Conservation (phyloP, 345 rosid genomes). For the Orychophragmus violaceus region DNA sequence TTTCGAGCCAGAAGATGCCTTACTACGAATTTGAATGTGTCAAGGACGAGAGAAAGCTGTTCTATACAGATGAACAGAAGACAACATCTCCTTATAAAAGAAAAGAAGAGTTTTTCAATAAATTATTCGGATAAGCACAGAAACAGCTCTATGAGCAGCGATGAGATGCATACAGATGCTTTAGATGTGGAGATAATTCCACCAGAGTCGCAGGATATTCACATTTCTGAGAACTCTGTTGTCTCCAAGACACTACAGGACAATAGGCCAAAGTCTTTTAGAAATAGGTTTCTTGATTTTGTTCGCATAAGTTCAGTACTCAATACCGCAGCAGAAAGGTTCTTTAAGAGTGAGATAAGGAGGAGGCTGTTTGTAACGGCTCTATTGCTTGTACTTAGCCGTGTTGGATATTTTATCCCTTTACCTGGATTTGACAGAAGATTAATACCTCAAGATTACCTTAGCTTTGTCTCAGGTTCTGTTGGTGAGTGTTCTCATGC, state of each 20-base stretch:
- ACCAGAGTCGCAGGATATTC: slow-evolving; percentile 23
- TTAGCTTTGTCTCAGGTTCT: slow-evolving; percentile 82
- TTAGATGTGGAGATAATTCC: slow-evolving; percentile 35
- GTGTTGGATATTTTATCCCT: slow-evolving; percentile 86
- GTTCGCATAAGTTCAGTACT: slow-evolving; percentile 65
- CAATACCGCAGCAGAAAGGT: slow-evolving; percentile 63
- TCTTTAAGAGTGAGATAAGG: slow-evolving; percentile 84
- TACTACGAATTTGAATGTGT: slow-evolving; percentile 26
- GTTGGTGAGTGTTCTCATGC: slow-evolving; percentile 52
- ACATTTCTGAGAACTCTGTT: slow-evolving; percentile 16
- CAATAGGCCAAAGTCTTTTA: slow-evolving; percentile 46
- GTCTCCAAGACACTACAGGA: slow-evolving; percentile 18
- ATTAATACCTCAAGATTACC: slow-evolving; percentile 81
- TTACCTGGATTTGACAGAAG: slow-evolving; percentile 88
- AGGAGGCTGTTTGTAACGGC: slow-evolving; percentile 79
- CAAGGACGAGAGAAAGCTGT: slow-evolving; percentile 22
- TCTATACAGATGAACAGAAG: slow-evolving; percentile 24
- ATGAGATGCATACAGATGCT: slow-evolving; percentile 28
- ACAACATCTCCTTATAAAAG: slow-evolving; percentile 19
- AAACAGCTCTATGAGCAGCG: slow-evolving; percentile 34
- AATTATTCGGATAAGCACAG: slow-evolving; percentile 43
- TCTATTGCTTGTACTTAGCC: slow-evolving; percentile 58
- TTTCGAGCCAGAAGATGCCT: slow-evolving; percentile 12
- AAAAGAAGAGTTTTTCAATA: slow-evolving; percentile 26
- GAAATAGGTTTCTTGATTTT: slow-evolving; percentile 68